A percentile compares a stretch with the other conserved stretches of the same genome.
These are phyloP conservation scores for Perilla frutescens DNA, from an alignment of 257 asterid genomes.

Conservation along the genomic window DNA sequence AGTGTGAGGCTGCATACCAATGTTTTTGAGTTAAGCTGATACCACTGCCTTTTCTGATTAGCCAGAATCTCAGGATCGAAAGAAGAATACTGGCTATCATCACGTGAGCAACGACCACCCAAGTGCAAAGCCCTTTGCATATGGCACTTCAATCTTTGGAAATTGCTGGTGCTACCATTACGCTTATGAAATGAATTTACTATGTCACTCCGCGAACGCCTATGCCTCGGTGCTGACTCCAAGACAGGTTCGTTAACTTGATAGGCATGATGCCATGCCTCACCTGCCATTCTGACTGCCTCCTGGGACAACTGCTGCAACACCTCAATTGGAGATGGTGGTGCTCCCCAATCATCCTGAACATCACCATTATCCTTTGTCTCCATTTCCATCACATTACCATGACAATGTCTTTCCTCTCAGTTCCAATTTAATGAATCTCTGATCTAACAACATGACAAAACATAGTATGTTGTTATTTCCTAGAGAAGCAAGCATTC, in stretches of 20 bases:
- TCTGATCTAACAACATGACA: conserved; percentile 27
- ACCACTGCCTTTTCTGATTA: conserved; percentile 95
- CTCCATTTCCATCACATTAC: conserved; percentile 46
- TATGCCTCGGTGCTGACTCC: conserved; percentile 51
- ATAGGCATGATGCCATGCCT: conserved; percentile 52
- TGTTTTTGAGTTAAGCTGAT: conserved; percentile 72
- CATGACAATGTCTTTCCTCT: conserved; percentile 29
- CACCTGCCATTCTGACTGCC: conserved; percentile 66
- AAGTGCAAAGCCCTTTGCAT: conserved; percentile 71
- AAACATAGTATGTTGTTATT: conserved; percentile 13
- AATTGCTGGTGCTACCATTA: conserved; percentile 44
- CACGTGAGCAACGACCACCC: conserved; percentile 56
- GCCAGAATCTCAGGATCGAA: conserved; percentile 93
- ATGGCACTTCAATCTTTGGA: conserved; percentile 65
- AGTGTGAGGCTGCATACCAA: conserved; percentile 55
- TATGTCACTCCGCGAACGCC: conserved; percentile 73
- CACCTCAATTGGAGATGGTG: conserved; percentile 62
- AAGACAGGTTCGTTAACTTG: conserved; percentile 37
- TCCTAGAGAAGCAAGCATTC: conserved; percentile 28
- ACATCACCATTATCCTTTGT: conserved; percentile 45
- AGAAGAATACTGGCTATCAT: conserved; percentile 47
- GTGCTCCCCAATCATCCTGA: conserved; percentile 55
- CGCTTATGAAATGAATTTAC: conserved; percentile 47
- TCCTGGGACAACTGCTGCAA: conserved; percentile 60
- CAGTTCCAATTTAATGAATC: conserved; percentile 21